A percentile compares a stretch with the other conserved stretches of the same genome.
Evolutionary conservation across 176 grass and related monocot genomes (phyloP).

Genomic region (Oryza brachyantha): DNA sequence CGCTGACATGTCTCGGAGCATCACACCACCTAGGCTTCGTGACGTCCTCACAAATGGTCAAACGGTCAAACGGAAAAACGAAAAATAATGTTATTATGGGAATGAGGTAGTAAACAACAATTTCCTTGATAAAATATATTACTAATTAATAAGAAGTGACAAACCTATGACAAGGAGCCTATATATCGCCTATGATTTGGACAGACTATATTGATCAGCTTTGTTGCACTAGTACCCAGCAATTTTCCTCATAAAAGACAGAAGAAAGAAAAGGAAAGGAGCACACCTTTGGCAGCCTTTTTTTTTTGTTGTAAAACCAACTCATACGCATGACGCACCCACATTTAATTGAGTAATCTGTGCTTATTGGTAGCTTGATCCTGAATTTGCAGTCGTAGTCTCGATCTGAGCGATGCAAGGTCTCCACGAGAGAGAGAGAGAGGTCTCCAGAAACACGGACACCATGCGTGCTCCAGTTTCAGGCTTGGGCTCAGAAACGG

Average conservation of each 20-base stretch:
- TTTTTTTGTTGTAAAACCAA: background rate
- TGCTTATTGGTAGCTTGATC: background rate
- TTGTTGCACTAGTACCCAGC: background rate
- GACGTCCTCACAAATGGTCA: no score
- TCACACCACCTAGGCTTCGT: no score
- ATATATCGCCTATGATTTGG: constrained; percentile 28
- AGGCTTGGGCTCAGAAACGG: background rate
- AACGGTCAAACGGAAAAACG: no score
- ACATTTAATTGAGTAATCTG: background rate
- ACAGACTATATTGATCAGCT: constrained; percentile 33
- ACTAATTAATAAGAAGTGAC: constrained; percentile 14
- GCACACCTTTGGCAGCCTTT: background rate
- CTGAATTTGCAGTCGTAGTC: background rate
- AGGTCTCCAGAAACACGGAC: background rate
- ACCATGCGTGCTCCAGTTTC: background rate
- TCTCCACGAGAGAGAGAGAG: background rate
- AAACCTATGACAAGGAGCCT: background rate
- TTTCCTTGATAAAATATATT: background rate
- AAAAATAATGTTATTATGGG: no score
- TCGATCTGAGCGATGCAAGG: background rate
- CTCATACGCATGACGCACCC: background rate
- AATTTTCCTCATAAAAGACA: constrained; percentile 22
- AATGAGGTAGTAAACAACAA: background rate
- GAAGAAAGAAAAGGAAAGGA: background rate
- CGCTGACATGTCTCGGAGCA: no score